phyloP scores from a whole-genome alignment of 371 early-diverging fungal species.

The Mucor lusitanicus region DNA sequence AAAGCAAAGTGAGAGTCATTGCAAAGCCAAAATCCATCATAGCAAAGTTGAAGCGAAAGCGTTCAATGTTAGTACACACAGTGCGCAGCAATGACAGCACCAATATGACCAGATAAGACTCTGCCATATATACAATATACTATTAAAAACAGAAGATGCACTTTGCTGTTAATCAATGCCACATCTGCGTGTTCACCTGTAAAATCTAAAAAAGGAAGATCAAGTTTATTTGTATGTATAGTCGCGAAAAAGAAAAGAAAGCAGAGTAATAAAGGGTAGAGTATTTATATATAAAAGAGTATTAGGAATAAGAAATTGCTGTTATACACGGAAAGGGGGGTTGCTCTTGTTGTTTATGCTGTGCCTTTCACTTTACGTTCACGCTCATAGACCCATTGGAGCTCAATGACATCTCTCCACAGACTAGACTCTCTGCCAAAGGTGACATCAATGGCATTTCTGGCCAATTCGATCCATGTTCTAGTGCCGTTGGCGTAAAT shows the following conservation, averaged over 20 bases:
- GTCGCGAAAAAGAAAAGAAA: not conserved
- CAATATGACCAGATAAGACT: too few species aligned
- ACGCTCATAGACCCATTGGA: slow-evolving; percentile 52
- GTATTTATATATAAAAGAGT: not conserved
- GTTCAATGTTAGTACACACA: too few species aligned
- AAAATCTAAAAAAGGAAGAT: not conserved
- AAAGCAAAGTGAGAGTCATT: too few species aligned
- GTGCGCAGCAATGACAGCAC: too few species aligned
- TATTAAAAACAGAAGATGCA: too few species aligned
- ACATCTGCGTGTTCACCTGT: not conserved
- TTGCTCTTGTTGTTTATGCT: not conserved
- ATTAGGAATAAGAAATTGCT: not conserved
- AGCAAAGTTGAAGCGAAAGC: too few species aligned
- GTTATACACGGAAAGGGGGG: not conserved
- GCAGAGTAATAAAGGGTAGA: not conserved
- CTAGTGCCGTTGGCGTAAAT: slow-evolving; percentile 41
- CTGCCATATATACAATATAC: too few species aligned
- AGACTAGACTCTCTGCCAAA: slow-evolving; percentile 41
- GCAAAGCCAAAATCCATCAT: too few species aligned
- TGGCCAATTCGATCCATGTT: slow-evolving; percentile 47
- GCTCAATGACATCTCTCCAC: slow-evolving; percentile 50
- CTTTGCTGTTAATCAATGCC: too few species aligned
- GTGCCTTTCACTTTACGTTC: slow-evolving; percentile 39
- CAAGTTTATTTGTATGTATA: not conserved
- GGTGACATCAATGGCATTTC: slow-evolving; percentile 23